Percentiles rank a stretch among this genome's conserved stretches.
These are phyloP conservation scores for Paulownia fortunei DNA, from an alignment of 257 asterid genomes.

Conservation along the genomic window DNA sequence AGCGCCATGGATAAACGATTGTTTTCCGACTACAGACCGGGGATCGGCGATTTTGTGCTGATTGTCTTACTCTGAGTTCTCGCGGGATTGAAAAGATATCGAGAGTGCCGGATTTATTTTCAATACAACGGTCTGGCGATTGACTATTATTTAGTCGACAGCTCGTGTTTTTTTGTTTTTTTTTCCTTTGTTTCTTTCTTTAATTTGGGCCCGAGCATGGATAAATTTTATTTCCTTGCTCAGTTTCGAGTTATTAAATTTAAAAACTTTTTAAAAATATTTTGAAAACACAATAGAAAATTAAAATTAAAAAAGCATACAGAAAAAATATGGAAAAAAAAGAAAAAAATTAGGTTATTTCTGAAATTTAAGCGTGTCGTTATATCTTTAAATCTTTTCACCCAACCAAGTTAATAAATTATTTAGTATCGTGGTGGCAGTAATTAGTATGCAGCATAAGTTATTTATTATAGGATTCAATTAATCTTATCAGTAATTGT, in stretches of 20 bases:
- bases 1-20: conserved; percentile 59
- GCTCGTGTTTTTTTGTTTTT: not conserved
- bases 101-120: not conserved
- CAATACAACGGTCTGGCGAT: not conserved
- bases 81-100: not conserved
- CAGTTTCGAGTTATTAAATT: not conserved
- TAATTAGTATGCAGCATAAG: too few relatives aligned
- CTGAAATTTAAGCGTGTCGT: too few relatives aligned
- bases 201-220: not conserved
- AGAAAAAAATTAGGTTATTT: too few relatives aligned
- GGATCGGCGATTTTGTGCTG: conserved; percentile 13
- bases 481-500: too few relatives aligned
- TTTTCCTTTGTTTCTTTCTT: not conserved
- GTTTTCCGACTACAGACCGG: conserved; percentile 6
- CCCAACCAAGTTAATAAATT: too few relatives aligned
- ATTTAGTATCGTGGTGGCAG: too few relatives aligned
- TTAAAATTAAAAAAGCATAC: too few relatives aligned
- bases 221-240: not conserved
- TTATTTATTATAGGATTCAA: too few relatives aligned
- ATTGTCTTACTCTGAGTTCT: not conserved
- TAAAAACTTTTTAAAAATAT: too few relatives aligned
- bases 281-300: too few relatives aligned
- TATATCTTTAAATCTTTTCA: too few relatives aligned
- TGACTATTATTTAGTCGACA: not conserved
- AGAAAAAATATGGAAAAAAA: too few relatives aligned